These are phyloP conservation scores for Adenanthera pavonina DNA, from an alignment of 306 rosid genomes.

Conservation along the genomic window DNA sequence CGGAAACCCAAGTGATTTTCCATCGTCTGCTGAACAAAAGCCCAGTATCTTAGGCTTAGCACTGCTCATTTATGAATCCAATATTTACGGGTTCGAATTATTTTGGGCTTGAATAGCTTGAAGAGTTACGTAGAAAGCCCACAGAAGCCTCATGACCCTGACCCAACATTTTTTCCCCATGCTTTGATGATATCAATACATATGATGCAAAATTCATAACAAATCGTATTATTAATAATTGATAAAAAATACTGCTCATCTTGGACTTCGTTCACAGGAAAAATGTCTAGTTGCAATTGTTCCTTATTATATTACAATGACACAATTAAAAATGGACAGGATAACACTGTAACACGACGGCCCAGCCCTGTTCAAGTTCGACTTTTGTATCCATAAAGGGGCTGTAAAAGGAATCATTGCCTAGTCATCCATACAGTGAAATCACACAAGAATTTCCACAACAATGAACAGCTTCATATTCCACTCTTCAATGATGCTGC, in stretches of 20 bases:
- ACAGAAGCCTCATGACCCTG: neutral
- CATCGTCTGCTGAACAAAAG: neutral
- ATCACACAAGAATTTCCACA: slow-evolving; percentile 37
- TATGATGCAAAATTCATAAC: no score
- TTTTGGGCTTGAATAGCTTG: neutral
- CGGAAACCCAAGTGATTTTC: neutral
- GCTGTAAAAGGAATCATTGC: slow-evolving; percentile 4
- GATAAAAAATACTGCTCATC: neutral
- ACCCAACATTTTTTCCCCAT: neutral
- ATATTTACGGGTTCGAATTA: neutral
- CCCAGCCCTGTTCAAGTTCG: slow-evolving; percentile 8
- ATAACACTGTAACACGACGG: neutral
- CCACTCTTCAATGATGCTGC: slow-evolving; percentile 26
- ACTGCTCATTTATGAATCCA: neutral
- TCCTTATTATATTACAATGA: neutral
- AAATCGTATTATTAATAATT: no score
- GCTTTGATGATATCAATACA: neutral
- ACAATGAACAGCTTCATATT: slow-evolving; percentile 38
- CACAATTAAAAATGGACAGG: slow-evolving; percentile 8
- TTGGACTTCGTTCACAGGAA: neutral
- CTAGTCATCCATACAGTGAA: slow-evolving; percentile 19
- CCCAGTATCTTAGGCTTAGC: neutral
- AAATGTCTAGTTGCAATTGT: neutral
- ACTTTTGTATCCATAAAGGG: slow-evolving; percentile 8
- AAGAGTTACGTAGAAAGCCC: neutral